Evolutionary conservation across 1,139 yeast species (phyloP), one percentile per base, ranked within the genome.

Genomic region (Kluyveromyces sp.): DNA sequence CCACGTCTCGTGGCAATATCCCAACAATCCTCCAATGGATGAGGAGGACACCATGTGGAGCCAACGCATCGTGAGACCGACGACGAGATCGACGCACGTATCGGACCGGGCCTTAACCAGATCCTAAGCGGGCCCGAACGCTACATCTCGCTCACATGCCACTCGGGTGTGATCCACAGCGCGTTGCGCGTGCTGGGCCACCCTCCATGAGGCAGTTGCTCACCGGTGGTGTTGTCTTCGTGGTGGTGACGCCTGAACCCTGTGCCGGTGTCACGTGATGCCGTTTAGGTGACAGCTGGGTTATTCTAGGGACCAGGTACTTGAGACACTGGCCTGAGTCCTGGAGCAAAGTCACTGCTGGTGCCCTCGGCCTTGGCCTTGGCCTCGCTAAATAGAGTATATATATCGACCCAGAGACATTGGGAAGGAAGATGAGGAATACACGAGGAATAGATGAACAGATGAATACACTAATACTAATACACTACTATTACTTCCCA

Each of bases 221-320:
- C 21, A 79, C 84, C 0, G 84, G 85, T 0, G 83, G 83, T 21
- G 72, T 78, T 72, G 74, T 80, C 25, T 81, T 81, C 4, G 66
- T 77, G 26, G 75, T 79, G 3, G 73, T 79, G 10, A 74, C 71
- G 53, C 77, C 33, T 56, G 21, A 15, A 15, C 21, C 21, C 21
- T 15, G 21, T 15, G 21, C 21, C 21, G 21, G 7, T 1, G 47
- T 51, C 63, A 35, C 38, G 38, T 25, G 39, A 25, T 7, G 25
- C 52, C 41, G 25, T 25, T 15, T 15, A 15, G 21, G 21, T 15
- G 21, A 15, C 21, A 15, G 21, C 21, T 15, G 21, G 21, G 21
- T n/a, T 15, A 15, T 2, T 15, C 21, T 2, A 1, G 21, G 21
- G 21, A 15, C 21, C 21, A 15, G 21, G 21, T 15, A 15, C 21